Conservation (phyloP, 2,329 filamentous ascomycete species). For the Cyphellophora attinorum region DNA sequence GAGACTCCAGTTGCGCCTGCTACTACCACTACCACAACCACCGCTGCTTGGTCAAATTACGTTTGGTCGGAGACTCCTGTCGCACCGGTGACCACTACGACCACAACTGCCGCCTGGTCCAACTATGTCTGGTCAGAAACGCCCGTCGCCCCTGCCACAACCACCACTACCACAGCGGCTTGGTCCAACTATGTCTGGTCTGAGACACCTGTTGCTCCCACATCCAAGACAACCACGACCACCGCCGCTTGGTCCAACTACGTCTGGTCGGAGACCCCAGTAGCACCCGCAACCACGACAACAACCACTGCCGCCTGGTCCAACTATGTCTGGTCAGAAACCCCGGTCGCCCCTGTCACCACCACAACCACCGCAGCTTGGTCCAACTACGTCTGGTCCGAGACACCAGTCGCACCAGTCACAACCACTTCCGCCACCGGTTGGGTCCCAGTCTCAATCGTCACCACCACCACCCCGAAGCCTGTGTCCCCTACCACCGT, state of each 20-base stretch:
- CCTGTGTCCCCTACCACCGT: background rate
- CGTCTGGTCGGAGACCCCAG: background rate
- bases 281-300: background rate
- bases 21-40: too few species aligned
- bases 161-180: background rate
- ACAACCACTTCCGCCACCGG: background rate
- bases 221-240: too few species aligned
- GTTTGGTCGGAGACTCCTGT: background rate
- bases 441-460: background rate
- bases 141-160: background rate
- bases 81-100: slow-evolving; percentile 79
- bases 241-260: background rate
- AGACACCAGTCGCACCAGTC: background rate
- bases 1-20: background rate
- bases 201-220: background rate
- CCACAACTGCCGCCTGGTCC: background rate
- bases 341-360: slow-evolving; percentile 1
- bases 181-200: background rate
- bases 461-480: background rate
- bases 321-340: background rate
- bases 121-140: background rate
- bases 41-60: too few species aligned
- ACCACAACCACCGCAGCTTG: background rate
- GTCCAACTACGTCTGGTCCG: background rate
- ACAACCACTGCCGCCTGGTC: background rate